These are phyloP conservation scores for Ceratocystis lukuohia DNA, from an alignment of 2,329 filamentous ascomycete genomes.

Conservation along the genomic window DNA sequence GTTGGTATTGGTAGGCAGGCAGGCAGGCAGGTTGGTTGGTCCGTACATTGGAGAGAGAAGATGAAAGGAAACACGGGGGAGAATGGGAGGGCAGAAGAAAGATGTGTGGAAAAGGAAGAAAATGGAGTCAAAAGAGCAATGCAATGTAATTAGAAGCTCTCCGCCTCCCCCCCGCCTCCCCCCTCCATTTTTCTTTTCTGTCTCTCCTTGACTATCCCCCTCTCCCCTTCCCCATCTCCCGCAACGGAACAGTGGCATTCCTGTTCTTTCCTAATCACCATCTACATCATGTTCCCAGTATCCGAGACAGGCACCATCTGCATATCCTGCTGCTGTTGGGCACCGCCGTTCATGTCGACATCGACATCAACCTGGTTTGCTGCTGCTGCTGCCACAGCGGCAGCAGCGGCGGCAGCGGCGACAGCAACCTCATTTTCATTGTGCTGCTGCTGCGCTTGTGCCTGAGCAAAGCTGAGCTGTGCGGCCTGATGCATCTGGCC, in stretches of 20 bases:
- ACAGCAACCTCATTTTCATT: neutral
- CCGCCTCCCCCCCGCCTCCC: neutral
- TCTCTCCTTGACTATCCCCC: too few relatives aligned
- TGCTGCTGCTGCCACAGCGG: neutral
- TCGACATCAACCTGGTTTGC: neutral
- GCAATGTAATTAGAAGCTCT: neutral
- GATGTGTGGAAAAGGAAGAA: neutral
- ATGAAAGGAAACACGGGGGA: neutral
- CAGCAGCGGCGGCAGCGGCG: neutral
- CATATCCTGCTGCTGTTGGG: neutral
- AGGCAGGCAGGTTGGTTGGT: neutral
- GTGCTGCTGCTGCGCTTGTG: neutral
- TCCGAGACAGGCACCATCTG: constrained; percentile 4
- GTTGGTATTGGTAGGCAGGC: too few relatives aligned
- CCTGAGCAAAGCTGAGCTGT: constrained; percentile 8
- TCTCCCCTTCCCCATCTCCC: too few relatives aligned
- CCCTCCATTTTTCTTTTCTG: neutral
- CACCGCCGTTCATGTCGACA: constrained; percentile 1
- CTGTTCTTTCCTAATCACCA: neutral
- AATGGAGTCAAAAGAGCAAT: neutral
- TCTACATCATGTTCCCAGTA: neutral
- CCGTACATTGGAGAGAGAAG: neutral
- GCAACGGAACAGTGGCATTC: too few relatives aligned
- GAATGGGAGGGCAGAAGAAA: neutral
- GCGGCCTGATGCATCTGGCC: constrained; percentile 14